phyloP scores from a whole-genome alignment of 2,329 filamentous ascomycete species.

The Huntiella savannae region DNA sequence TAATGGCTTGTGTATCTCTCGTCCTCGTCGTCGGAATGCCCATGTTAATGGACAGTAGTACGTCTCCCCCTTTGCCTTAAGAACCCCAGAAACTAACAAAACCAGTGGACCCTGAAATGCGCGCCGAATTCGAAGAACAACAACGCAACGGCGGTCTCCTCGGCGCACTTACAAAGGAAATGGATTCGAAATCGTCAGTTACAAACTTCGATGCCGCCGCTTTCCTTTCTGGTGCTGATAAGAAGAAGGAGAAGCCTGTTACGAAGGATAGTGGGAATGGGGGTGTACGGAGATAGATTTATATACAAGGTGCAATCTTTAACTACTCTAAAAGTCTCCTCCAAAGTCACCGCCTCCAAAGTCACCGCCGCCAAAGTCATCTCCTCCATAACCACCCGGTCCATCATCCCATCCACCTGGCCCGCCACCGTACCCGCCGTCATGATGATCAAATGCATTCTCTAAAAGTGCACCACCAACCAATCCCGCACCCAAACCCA shows the following conservation, averaged over 20 bases:
- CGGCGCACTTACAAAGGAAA: conserved; percentile 42
- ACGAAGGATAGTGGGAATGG: conserved; percentile 18
- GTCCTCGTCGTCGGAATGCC: conserved; percentile 81
- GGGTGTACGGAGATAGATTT: conserved; percentile 20
- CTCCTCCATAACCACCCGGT: conserved; percentile 12
- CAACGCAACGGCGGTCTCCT: conserved; percentile 57
- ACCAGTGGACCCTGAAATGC: conserved; percentile 88
- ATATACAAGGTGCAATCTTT: background rate
- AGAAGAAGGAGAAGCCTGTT: conserved; percentile 20
- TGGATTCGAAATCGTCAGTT: conserved; percentile 13
- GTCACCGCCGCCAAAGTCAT: conserved; percentile 16
- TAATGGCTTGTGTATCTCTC: conserved; percentile 72
- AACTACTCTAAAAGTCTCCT: conserved; percentile 21
- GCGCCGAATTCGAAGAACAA: conserved; percentile 78
- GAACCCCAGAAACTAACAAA: conserved; percentile 10
- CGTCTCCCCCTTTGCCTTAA: conserved; percentile 19
- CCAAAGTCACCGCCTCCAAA: conserved; percentile 16
- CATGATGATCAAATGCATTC: conserved; percentile 44
- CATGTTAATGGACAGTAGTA: conserved; percentile 89
- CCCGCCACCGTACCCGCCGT: conserved; percentile 26
- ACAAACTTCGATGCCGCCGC: conserved; percentile 41
- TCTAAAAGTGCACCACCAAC: conserved; percentile 58
- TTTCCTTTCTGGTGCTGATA: conserved; percentile 36
- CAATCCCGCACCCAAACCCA: conserved; percentile 66
- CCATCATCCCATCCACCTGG: conserved; percentile 18